Evolutionary conservation across 257 asterid species (phyloP).

Genomic region (Nicotiana tabacum): DNA sequence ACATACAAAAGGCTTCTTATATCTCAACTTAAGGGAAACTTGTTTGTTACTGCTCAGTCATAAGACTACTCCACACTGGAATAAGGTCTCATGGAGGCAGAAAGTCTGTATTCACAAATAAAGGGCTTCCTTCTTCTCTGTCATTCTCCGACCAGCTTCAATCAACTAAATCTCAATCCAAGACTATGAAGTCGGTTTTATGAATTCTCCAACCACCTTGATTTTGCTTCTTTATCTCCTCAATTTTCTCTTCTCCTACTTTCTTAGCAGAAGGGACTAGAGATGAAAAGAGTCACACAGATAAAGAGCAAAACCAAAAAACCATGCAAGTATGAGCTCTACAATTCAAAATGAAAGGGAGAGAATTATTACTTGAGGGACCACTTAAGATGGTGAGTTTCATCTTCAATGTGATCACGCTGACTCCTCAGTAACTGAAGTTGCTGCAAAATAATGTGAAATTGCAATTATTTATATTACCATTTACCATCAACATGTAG

Average conservation of each 20-base stretch:
- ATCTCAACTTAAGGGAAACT: neutral
- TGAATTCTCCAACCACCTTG: neutral
- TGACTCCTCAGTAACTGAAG: conserved; percentile 71
- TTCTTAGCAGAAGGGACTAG: neutral
- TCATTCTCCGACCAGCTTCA: neutral
- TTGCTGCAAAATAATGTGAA: conserved; percentile 36
- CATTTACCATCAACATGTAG: neutral
- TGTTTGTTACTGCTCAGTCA: neutral
- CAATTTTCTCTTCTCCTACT: neutral
- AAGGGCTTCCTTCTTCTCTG: neutral
- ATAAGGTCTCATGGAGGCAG: neutral
- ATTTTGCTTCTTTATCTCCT: neutral
- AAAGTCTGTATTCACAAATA: neutral
- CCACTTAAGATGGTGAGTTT: conserved; percentile 81
- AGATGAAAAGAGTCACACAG: neutral
- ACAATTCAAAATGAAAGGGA: neutral
- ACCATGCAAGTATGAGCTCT: neutral
- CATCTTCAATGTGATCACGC: conserved; percentile 84
- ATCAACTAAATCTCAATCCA: conserved; percentile 1
- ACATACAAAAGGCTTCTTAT: neutral
- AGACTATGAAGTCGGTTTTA: neutral
- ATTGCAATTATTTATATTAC: conserved; percentile 9
- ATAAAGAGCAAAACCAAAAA: neutral
- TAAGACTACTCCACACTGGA: neutral
- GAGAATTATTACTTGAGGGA: conserved; percentile 48